A percentile compares a stretch with the other conserved stretches of the same genome.
Conservation (phyloP, 768 basidiomycete species). For the Pholiota microspora region DNA sequence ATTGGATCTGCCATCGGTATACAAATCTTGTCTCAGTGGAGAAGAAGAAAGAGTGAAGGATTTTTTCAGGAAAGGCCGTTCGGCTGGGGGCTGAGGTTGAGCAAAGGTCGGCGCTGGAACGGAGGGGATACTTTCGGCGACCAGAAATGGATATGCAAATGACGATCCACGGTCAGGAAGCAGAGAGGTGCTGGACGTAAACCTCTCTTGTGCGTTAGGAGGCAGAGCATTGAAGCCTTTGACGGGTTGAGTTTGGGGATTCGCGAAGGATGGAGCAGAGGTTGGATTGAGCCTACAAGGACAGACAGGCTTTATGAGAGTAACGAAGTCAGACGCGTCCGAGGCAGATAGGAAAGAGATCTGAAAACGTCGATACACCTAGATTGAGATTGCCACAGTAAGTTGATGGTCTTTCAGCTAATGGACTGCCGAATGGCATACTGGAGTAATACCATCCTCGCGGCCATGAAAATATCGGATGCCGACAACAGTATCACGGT, state of each 20-base stretch:
- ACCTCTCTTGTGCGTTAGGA: neutral
- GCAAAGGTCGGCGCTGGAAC: neutral
- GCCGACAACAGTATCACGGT: constrained; percentile 70
- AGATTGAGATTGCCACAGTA: neutral
- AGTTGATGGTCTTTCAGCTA: neutral
- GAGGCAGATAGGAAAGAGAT: constrained; percentile 56
- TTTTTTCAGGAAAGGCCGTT: neutral
- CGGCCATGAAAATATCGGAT: constrained; percentile 68
- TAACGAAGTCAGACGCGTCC: constrained; percentile 56
- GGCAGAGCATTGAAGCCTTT: neutral
- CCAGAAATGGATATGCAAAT: constrained; percentile 5
- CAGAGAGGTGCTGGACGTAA: neutral
- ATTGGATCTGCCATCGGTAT: neutral
- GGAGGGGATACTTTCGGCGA: neutral
- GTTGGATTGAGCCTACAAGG: constrained; percentile 65
- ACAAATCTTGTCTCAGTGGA: constrained; percentile 9
- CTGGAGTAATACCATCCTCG: constrained; percentile 16
- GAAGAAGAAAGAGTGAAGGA: constrained; percentile 14
- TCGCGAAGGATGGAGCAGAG: constrained; percentile 6
- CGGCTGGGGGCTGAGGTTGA: neutral
- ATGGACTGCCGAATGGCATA: constrained; percentile 8
- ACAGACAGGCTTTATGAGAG: constrained; percentile 63
- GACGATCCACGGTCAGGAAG: constrained; percentile 7
- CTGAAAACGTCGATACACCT: constrained; percentile 78
- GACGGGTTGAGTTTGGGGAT: constrained; percentile 9